These are phyloP conservation scores for Iris pallida DNA, from an alignment of 116 monocot species.

Conservation along the genomic window DNA sequence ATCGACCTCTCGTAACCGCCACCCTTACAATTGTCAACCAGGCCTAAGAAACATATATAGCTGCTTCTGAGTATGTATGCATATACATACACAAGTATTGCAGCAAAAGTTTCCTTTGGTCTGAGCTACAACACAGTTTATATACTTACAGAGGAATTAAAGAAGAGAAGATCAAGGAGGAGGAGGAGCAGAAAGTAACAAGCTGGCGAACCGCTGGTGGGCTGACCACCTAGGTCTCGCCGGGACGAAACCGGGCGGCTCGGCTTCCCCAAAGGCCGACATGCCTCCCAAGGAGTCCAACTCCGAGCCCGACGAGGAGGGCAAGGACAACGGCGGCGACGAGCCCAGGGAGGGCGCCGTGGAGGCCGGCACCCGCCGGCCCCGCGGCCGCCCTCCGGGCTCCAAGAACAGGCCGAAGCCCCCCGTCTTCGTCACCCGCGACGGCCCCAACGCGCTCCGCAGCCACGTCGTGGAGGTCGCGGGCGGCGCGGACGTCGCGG, in stretches of 20 bases:
- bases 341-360: slow-evolving; percentile 56
- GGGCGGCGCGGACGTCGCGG: slow-evolving; percentile 51
- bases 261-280: slow-evolving; percentile 15
- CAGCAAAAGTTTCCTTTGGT: no score
- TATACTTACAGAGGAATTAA: no score
- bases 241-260: neutral
- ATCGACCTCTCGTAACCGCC: no score
- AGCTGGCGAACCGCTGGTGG: slow-evolving; percentile 73
- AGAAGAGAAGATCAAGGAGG: no score
- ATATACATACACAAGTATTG: no score
- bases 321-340: slow-evolving; percentile 13
- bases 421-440: slow-evolving; percentile 57
- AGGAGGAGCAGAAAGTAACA: neutral
- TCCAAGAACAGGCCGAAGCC: slow-evolving; percentile 72
- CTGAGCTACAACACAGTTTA: no score
- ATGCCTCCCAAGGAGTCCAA: slow-evolving; percentile 14
- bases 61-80: no score
- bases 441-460: slow-evolving; percentile 69
- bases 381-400: slow-evolving; percentile 51
- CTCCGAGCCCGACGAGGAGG: slow-evolving; percentile 20
- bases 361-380: slow-evolving; percentile 35
- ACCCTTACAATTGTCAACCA: no score
- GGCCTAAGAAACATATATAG: no score
- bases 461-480: slow-evolving; percentile 74
- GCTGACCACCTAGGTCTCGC: slow-evolving; percentile 44